These are phyloP conservation scores for Salvia hispanica DNA, from an alignment of 257 asterid species.

Conservation along the genomic window DNA sequence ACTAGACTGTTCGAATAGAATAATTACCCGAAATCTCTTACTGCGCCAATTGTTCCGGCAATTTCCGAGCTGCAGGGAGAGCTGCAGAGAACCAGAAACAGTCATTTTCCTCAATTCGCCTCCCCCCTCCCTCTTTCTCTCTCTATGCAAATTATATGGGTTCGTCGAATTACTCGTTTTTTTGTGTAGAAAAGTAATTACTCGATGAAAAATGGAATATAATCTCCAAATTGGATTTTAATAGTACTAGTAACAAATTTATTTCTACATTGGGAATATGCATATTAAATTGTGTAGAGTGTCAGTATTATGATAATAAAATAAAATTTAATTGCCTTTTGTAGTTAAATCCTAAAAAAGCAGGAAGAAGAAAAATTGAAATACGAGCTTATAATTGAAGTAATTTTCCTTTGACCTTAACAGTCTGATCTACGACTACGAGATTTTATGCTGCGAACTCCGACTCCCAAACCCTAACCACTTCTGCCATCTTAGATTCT, in stretches of 20 bases:
- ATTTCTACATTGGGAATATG: no score
- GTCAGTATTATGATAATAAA: not conserved
- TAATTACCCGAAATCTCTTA: conserved; percentile 43
- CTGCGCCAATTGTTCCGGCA: conserved; percentile 57
- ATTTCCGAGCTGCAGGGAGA: conserved; percentile 59
- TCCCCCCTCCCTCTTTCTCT: not conserved
- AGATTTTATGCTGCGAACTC: conserved; percentile 3
- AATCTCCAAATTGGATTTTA: no score
- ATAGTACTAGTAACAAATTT: no score
- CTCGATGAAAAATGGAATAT: not conserved
- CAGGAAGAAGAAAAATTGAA: not conserved
- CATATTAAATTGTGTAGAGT: not conserved
- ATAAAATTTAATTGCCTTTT: no score
- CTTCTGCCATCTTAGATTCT: not conserved
- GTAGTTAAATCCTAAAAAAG: no score
- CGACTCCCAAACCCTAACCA: conserved; percentile 18
- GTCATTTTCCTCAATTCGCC: conserved; percentile 46
- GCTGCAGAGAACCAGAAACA: conserved; percentile 67
- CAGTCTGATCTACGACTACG: conserved; percentile 21
- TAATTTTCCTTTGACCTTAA: conserved; percentile 17
- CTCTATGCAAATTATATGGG: not conserved
- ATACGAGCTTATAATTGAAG: no score
- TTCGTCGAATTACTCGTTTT: not conserved
- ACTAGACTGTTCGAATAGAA: not conserved
- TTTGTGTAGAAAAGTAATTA: not conserved